Percentiles rank a stretch among this genome's conserved stretches.
These are phyloP conservation scores for Tephrocybe sp. DNA, from an alignment of 768 basidiomycete genomes.

Conservation along the genomic window DNA sequence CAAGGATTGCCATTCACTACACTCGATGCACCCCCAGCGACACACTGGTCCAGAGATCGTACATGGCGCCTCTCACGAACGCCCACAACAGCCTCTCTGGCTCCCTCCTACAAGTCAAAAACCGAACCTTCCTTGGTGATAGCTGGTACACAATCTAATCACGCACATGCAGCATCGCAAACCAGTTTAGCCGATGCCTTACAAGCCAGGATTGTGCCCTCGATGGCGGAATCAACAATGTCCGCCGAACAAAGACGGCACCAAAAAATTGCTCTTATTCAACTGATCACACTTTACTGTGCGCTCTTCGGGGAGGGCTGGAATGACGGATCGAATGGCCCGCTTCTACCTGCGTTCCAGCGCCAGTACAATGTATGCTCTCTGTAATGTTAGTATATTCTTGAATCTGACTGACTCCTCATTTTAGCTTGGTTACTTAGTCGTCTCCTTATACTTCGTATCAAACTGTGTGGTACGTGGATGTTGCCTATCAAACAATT, in stretches of 20 bases:
- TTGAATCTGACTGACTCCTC: not conserved
- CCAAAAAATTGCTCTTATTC: slow-evolving; percentile 20
- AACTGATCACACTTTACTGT: slow-evolving; percentile 43
- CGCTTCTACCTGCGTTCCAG: slow-evolving; percentile 27
- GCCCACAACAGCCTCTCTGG: not conserved
- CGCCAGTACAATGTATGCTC: slow-evolving; percentile 24
- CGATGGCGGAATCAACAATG: not conserved
- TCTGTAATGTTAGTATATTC: not conserved
- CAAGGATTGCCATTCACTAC: not conserved
- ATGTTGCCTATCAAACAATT: not conserved
- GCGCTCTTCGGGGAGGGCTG: slow-evolving; percentile 43
- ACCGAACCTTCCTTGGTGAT: not conserved
- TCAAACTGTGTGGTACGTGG: slow-evolving; percentile 27
- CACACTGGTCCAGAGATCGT: slow-evolving; percentile 10
- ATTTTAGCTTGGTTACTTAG: slow-evolving; percentile 39
- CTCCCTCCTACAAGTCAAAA: not conserved
- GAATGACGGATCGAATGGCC: slow-evolving; percentile 27
- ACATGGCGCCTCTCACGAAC: slow-evolving; percentile 8
- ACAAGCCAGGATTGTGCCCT: not conserved
- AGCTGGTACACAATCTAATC: not conserved
- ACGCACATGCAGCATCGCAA: not conserved
- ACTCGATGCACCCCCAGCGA: slow-evolving; percentile 2
- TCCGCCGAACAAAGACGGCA: not conserved
- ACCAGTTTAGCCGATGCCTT: not conserved
- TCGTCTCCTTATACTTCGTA: slow-evolving; percentile 55